A percentile compares a stretch with the other conserved stretches of the same genome.
phyloP scores from a whole-genome alignment of 2,329 filamentous ascomycete genomes.

The Rugonectria rugulosa region DNA sequence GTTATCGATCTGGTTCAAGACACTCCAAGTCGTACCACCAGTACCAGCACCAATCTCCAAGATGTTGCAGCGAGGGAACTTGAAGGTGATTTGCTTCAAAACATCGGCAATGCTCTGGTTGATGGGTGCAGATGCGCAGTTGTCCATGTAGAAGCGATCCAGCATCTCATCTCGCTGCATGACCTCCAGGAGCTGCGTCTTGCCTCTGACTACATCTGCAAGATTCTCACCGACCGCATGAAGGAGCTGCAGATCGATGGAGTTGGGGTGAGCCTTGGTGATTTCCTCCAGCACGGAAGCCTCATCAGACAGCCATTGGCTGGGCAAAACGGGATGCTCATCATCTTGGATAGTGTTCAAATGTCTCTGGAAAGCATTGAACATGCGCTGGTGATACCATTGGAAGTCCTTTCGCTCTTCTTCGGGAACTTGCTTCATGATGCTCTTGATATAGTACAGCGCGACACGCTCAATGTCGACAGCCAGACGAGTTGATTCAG shows the following conservation, averaged over 20 bases:
- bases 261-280: constrained; percentile 8
- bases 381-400: constrained; percentile 19
- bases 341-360: constrained; percentile 5
- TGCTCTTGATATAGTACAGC: constrained; percentile 18
- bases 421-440: constrained; percentile 6
- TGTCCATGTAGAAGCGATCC: constrained; percentile 25
- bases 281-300: constrained; percentile 2
- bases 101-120: constrained; percentile 20
- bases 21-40: constrained; percentile 13
- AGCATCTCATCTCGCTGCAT: constrained; percentile 22
- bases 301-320: constrained; percentile 16
- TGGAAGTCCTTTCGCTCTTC: constrained; percentile 14
- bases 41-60: constrained; percentile 22
- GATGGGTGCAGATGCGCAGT: constrained; percentile 13
- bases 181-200: constrained; percentile 22
- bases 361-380: constrained; percentile 19
- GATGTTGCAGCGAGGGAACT: constrained; percentile 16
- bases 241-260: constrained; percentile 21
- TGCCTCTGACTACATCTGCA: constrained; percentile 12
- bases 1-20: constrained; percentile 7
- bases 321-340: constrained; percentile 17
- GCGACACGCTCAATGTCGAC: constrained; percentile 17
- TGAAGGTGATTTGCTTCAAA: constrained; percentile 17
- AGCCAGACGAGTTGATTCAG: constrained; percentile 9
- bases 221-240: constrained; percentile 22